A percentile compares a stretch with the other conserved stretches of the same genome.
phyloP scores from a whole-genome alignment of 1,284 basidiomycete species.

The Trametes versicolor region DNA sequence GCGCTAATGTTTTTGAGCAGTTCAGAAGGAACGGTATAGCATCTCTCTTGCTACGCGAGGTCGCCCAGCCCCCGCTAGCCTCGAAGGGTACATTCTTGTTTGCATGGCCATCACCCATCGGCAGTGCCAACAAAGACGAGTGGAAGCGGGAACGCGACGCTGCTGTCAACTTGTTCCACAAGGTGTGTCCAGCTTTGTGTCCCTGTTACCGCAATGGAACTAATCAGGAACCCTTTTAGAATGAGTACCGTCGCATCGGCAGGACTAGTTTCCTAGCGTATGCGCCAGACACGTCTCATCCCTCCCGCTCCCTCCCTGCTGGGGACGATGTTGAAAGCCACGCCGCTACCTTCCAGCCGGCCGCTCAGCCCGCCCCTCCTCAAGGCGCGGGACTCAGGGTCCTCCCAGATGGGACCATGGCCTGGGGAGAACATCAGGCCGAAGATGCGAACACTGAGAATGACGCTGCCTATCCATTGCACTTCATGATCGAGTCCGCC shows the following conservation, averaged over 20 bases:
- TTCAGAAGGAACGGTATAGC: conserved; percentile 40
- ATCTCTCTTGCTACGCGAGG: conserved; percentile 37
- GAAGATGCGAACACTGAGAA: background rate
- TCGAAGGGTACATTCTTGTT: conserved; percentile 29
- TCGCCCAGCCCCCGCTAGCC: conserved; percentile 38
- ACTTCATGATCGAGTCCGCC: conserved; percentile 7
- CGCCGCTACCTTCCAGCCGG: background rate
- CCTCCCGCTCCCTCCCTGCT: background rate
- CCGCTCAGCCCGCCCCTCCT: background rate
- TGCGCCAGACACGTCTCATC: background rate
- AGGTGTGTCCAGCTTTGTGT: conserved; percentile 20
- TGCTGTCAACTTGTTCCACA: conserved; percentile 36
- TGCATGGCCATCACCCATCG: conserved; percentile 34
- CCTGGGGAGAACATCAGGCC: background rate
- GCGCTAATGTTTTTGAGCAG: conserved; percentile 13
- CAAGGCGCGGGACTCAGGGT: background rate
- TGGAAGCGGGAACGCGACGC: conserved; percentile 13
- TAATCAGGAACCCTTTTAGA: conserved; percentile 10
- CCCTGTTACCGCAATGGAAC: background rate
- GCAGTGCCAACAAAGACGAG: background rate
- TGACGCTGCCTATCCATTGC: conserved; percentile 4
- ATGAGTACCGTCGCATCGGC: conserved; percentile 18
- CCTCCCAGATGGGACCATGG: background rate
- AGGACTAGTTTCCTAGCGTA: background rate
- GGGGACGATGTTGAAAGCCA: background rate